Evolutionary conservation across 2,329 filamentous ascomycete species (phyloP).

Genomic region (Rhytidhysteron rufulum): DNA sequence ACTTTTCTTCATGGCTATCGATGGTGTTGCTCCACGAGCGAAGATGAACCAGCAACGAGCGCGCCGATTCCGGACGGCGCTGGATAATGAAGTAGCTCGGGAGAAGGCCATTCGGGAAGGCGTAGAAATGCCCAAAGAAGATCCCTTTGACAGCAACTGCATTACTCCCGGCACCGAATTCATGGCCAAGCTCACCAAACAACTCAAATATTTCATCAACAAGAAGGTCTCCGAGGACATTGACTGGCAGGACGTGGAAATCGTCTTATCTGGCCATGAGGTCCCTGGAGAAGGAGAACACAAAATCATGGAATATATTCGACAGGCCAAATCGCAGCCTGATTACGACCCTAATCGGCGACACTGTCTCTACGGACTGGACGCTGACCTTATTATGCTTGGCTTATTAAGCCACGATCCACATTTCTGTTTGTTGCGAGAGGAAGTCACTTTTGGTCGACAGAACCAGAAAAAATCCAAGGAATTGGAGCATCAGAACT

Average conservation of each 20-base stretch:
- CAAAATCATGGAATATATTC: conserved; percentile 99
- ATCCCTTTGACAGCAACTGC: conserved; percentile 97
- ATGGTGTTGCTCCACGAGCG: conserved; percentile 92
- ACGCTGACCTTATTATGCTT: conserved; percentile 98
- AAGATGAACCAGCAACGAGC: conserved; percentile 99
- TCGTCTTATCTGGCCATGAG: conserved; percentile 95
- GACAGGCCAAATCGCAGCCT: conserved; percentile 91
- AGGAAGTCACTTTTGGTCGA: conserved; percentile 96
- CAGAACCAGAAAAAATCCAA: conserved; percentile 85
- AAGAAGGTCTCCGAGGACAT: conserved; percentile 97
- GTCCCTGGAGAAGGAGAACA: conserved; percentile 98
- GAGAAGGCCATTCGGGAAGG: conserved; percentile 91
- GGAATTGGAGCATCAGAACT: conserved; percentile 97
- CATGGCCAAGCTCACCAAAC: conserved; percentile 92
- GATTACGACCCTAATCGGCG: conserved; percentile 90
- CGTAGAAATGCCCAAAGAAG: conserved; percentile 88
- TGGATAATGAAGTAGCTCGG: conserved; percentile 83
- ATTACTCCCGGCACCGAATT: conserved; percentile 97
- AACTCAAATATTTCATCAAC: conserved; percentile 97
- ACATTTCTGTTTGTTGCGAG: conserved; percentile 93
- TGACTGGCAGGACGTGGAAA: conserved; percentile 95
- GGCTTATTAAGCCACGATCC: conserved; percentile 95
- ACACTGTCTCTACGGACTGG: conserved; percentile 94
- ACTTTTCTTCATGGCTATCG: conserved; percentile 99
- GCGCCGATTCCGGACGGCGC: conserved; percentile 87